Base-by-base conservation (phyloP, 352 stramenopile genomes). In the Phytophthora europaea region DNA sequence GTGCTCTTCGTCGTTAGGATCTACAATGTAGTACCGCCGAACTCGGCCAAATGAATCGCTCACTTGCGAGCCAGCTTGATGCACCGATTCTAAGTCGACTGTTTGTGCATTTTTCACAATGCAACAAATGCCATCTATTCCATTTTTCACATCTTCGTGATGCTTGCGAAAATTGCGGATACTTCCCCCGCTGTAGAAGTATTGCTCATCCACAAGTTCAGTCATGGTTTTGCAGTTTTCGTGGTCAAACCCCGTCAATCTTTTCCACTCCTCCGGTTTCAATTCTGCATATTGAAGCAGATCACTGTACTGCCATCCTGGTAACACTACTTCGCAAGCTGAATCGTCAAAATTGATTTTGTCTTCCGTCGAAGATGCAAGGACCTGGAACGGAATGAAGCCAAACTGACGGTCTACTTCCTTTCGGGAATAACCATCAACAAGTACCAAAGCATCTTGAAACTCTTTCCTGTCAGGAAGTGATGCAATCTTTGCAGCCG, bases 151-250 rank as follows among this genome's bases (percentile, higher is more conserved):
- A 54, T 63, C 60, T 47, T 51, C 22, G 6, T 28, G 58, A 28
- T 54, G 33, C 22, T 26, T 75, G 51, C 70, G 67, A 58, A 78
- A 80, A 22, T 72, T 56, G 23, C 69, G 60, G 6, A 80, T 34
- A 78, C 66, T 80, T 10, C 73, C 73, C 55, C 73, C 73, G 47
- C 69, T 78, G 36, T 75, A 80, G 26, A 72, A 80, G 23, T 77
- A 78, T 10, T 80, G 69, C 13, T 61, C 48, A 5, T 61, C 34
- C 13, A 63, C 69, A 54, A 80, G 61, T 16, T 56, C 54, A 38
- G n/a, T 4, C 22, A 51, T 45, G 36, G 26, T 1, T 59, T 62
- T 28, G 10, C 36, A 16, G 7, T 63, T 23, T 15, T 67, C 47
- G n/a, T 66, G 53, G 36, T n/a, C 48, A 9, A 75, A 26, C 6